Conservation (phyloP, 495 filamentous ascomycete genomes). For the Xylaria longipes region DNA sequence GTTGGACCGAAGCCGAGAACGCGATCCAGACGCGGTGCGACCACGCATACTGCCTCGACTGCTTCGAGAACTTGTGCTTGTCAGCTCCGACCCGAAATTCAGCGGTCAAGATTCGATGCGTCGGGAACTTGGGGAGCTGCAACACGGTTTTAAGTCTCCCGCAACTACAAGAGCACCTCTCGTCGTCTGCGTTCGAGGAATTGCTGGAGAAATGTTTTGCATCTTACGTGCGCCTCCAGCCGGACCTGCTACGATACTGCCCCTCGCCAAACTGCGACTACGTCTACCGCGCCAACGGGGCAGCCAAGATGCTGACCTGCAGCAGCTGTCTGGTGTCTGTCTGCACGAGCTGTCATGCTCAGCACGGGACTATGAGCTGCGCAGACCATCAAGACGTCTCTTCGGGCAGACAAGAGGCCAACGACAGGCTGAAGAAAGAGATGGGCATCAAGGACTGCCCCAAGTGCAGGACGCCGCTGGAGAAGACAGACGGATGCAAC, state of each 20-base stretch:
- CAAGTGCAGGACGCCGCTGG: constrained; percentile 49
- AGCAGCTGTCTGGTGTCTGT: constrained; percentile 41
- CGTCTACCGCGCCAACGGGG: constrained; percentile 43
- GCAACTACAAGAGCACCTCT: constrained; percentile 46
- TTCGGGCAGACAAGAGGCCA: constrained; percentile 37
- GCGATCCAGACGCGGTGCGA: constrained; percentile 46
- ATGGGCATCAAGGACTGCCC: constrained; percentile 48
- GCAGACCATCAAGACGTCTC: constrained; percentile 41
- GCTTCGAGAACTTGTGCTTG: constrained; percentile 47
- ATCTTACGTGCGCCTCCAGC: constrained; percentile 44
- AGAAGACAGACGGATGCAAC: constrained; percentile 55
- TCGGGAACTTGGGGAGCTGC: constrained; percentile 31
- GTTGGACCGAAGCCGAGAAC: constrained; percentile 48
- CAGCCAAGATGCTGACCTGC: constrained; percentile 41
- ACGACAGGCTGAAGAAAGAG: constrained; percentile 37
- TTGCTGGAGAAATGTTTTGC: constrained; percentile 47
- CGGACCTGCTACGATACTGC: constrained; percentile 46
- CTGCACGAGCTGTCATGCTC: constrained; percentile 48
- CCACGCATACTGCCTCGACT: constrained; percentile 56
- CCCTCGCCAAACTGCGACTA: constrained; percentile 49
- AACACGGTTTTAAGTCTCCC: constrained; percentile 34
- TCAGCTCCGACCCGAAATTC: constrained; percentile 30
- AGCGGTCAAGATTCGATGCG: constrained; percentile 30
- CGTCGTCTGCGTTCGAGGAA: constrained; percentile 45
- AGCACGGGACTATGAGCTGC: constrained; percentile 47